These are phyloP conservation scores for Candida freyschussii DNA, from an alignment of 1,139 yeast species.

Conservation along the genomic window DNA sequence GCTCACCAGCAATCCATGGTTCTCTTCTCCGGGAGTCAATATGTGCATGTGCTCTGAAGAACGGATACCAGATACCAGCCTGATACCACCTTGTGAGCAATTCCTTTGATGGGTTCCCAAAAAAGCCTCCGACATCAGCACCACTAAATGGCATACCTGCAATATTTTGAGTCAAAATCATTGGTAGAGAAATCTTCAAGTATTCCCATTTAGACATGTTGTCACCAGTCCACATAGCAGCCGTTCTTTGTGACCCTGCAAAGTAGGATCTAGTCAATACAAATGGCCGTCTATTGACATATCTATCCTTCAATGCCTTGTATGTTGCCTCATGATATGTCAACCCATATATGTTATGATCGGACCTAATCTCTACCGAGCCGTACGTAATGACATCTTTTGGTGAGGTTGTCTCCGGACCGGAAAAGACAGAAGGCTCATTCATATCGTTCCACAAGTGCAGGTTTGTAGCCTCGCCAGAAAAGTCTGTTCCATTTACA, in stretches of 20 bases:
- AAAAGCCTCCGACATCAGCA: slow-evolving; percentile 96
- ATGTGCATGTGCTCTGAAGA: slow-evolving; percentile 95
- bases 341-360: slow-evolving; percentile 81
- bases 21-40: slow-evolving; percentile 89
- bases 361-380: slow-evolving; percentile 83
- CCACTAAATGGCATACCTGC: slow-evolving; percentile 93
- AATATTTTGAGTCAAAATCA: slow-evolving; percentile 75
- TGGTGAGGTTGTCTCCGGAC: slow-evolving; percentile 90
- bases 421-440: slow-evolving; percentile 92
- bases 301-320: slow-evolving; percentile 54
- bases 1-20: slow-evolving; percentile 83
- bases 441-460: slow-evolving; percentile 98
- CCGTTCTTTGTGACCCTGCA: slow-evolving; percentile 87
- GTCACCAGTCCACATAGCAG: slow-evolving; percentile 98
- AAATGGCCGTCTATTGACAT: slow-evolving; percentile 67
- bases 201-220: slow-evolving; percentile 92
- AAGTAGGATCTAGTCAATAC: slow-evolving; percentile 82
- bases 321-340: slow-evolving; percentile 78
- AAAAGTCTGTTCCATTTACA: slow-evolving; percentile 40
- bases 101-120: slow-evolving; percentile 82
- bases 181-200: slow-evolving; percentile 74
- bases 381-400: slow-evolving; percentile 76
- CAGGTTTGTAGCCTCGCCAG: slow-evolving; percentile 51
- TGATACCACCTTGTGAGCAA: slow-evolving; percentile 91
- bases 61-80: slow-evolving; percentile 93